Evolutionary conservation across 73 alveolate species (phyloP).

Genomic region (Paraurostyla sp.): DNA sequence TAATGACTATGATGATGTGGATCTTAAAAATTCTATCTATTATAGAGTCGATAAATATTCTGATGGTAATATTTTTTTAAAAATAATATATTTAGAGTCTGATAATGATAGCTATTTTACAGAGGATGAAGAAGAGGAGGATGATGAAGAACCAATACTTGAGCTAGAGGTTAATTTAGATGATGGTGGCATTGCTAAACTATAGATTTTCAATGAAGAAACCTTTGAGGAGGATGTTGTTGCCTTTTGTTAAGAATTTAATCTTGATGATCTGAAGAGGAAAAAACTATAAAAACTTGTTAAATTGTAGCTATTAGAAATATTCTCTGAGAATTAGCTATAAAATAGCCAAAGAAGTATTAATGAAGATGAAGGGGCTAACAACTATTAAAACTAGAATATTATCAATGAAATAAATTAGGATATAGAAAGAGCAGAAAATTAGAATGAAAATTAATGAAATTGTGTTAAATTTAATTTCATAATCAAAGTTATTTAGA

Average conservation of each 20-base stretch:
- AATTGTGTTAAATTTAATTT: too few species aligned
- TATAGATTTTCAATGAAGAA: background rate
- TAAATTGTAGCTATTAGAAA: background rate
- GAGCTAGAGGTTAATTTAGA: conserved; percentile 25
- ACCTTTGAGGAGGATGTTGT: conserved; percentile 9
- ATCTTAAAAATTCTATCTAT: background rate
- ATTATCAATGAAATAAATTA: background rate
- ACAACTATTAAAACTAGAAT: background rate
- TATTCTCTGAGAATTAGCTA: background rate
- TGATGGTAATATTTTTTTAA: background rate
- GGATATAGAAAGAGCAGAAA: conserved; percentile 34
- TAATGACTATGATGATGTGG: conserved; percentile 38
- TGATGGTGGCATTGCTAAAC: background rate
- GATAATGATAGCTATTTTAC: background rate
- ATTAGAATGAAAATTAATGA: background rate
- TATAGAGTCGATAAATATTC: conserved; percentile 16
- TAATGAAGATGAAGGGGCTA: background rate
- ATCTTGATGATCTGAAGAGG: conserved; percentile 6
- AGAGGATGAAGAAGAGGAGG: conserved; percentile 19
- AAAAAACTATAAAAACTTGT: conserved; percentile 5
- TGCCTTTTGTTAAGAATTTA: background rate
- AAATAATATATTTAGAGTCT: background rate
- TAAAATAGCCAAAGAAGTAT: too few species aligned
- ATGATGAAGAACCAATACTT: conserved; percentile 8
- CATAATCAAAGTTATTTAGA: too few species aligned